Percentiles rank a stretch among this genome's conserved stretches.
These are phyloP conservation scores for Trametes punicea DNA, from an alignment of 768 basidiomycete species.

Conservation along the genomic window DNA sequence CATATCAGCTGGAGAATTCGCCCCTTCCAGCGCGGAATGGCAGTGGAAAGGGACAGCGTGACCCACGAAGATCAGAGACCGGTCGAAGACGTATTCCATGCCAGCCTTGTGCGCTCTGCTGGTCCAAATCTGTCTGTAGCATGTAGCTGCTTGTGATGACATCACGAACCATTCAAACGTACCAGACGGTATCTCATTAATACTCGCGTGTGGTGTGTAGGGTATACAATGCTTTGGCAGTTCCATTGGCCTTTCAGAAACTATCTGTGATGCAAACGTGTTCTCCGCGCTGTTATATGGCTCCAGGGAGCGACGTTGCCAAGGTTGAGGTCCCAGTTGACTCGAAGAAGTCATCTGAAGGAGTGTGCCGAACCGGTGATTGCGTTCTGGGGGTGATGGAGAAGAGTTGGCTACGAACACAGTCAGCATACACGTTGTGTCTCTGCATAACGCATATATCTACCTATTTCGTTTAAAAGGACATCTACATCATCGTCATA, in stretches of 20 bases:
- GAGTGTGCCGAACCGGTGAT: conserved; percentile 7
- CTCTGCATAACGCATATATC: conserved; percentile 30
- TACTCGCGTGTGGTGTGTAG: not conserved
- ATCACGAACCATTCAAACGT: not conserved
- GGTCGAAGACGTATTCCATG: conserved; percentile 57
- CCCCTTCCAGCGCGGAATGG: no score
- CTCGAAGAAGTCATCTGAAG: conserved; percentile 1
- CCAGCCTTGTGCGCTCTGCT: conserved; percentile 31
- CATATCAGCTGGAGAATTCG: conserved; percentile 68
- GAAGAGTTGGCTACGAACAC: conserved; percentile 32
- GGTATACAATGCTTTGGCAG: no score
- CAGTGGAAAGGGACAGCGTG: no score
- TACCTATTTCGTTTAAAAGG: conserved; percentile 21
- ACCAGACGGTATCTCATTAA: not conserved
- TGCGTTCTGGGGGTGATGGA: conserved; percentile 34
- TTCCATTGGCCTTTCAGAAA: no score
- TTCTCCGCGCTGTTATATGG: no score
- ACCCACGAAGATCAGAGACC: conserved; percentile 69
- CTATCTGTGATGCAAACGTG: no score
- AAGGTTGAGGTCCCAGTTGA: not conserved
- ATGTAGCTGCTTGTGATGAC: no score
- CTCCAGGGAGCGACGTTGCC: no score
- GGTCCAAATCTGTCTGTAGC: not conserved
- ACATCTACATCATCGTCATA: conserved; percentile 22
- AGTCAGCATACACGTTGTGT: conserved; percentile 20